Evolutionary conservation across 768 basidiomycete species (phyloP).

Genomic region (Mycena vulgaris): DNA sequence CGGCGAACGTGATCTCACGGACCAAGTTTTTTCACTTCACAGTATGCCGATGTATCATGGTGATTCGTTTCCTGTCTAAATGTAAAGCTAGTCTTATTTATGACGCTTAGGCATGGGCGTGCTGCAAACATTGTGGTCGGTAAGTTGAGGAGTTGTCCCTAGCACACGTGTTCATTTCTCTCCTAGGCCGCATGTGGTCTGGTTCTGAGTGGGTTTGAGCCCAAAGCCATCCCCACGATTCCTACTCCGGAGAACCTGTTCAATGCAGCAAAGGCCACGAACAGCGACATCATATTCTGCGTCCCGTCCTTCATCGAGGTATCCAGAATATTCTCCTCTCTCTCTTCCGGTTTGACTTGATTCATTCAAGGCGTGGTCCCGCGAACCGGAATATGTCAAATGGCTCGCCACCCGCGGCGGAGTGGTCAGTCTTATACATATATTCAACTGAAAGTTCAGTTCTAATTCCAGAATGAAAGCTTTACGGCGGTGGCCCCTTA

Average conservation of each 20-base stretch:
- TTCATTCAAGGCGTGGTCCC: slow-evolving; percentile 45
- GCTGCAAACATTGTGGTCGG: slow-evolving; percentile 33
- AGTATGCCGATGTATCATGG: slow-evolving; percentile 51
- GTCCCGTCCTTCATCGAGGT: slow-evolving; percentile 52
- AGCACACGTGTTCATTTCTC: slow-evolving; percentile 4
- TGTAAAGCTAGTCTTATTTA: neutral
- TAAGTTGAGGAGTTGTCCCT: neutral
- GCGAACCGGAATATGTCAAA: slow-evolving; percentile 40
- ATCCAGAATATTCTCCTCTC: neutral
- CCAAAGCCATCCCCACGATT: slow-evolving; percentile 41
- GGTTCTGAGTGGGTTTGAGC: slow-evolving; percentile 42
- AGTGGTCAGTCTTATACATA: slow-evolving; percentile 21
- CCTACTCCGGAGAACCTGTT: slow-evolving; percentile 46
- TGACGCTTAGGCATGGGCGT: slow-evolving; percentile 25
- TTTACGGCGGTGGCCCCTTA: slow-evolving; percentile 55
- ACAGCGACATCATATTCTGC: slow-evolving; percentile 43
- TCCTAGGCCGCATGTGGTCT: slow-evolving; percentile 43
- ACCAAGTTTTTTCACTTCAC: slow-evolving; percentile 43
- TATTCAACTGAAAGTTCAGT: neutral
- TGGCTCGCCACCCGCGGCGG: slow-evolving; percentile 28
- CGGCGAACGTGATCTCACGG: slow-evolving; percentile 45
- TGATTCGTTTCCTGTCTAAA: neutral
- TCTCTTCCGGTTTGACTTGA: neutral
- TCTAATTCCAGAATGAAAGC: slow-evolving; percentile 38
- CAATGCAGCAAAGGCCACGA: slow-evolving; percentile 37